Evolutionary conservation across 176 grass and related monocot genomes (phyloP).

Genomic region (Tuctoria greenei): DNA sequence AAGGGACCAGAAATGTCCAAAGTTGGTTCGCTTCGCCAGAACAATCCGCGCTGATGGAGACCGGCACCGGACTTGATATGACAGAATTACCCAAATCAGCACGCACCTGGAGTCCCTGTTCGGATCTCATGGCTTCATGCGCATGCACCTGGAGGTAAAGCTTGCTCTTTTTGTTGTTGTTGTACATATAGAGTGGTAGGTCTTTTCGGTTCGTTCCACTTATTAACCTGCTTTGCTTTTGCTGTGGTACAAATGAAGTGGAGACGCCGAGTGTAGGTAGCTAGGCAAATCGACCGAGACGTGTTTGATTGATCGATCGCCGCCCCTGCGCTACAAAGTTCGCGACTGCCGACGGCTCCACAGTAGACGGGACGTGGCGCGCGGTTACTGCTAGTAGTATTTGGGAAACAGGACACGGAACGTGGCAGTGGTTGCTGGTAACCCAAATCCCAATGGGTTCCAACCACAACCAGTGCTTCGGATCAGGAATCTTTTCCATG

Average conservation of each 20-base stretch:
- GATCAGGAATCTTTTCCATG: not conserved
- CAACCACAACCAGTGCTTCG: not conserved
- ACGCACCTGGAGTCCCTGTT: no score
- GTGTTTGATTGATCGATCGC: no score
- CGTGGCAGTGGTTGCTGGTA: not conserved
- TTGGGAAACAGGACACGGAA: not conserved
- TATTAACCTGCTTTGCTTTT: not conserved
- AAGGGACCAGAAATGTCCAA: not conserved
- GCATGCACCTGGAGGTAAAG: no score
- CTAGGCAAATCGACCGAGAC: not conserved
- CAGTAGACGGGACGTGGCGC: not conserved
- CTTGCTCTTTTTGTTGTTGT: no score
- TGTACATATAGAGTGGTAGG: no score
- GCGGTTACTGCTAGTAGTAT: not conserved
- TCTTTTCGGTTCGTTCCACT: not conserved
- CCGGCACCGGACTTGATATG: not conserved
- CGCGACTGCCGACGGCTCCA: not conserved
- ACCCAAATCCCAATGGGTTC: not conserved
- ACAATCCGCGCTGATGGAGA: not conserved
- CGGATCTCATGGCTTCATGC: not conserved
- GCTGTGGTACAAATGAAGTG: not conserved
- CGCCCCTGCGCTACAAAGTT: not conserved
- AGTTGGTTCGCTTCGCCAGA: not conserved
- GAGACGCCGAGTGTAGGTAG: not conserved
- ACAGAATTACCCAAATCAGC: no score